These are phyloP conservation scores for Ustilago xerochloae DNA, from an alignment of 1,284 basidiomycete genomes.

Conservation along the genomic window DNA sequence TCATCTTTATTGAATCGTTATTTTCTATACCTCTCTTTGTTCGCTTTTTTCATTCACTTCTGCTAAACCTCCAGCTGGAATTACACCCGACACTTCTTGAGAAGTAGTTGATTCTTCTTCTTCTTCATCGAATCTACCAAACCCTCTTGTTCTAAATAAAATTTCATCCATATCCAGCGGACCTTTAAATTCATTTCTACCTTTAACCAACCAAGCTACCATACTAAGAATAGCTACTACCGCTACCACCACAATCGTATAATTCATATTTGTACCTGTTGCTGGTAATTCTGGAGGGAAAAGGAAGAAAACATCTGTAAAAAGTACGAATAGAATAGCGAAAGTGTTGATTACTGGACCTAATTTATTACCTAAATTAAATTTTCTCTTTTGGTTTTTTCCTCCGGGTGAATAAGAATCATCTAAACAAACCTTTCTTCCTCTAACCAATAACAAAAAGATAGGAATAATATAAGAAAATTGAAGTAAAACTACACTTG, in stretches of 20 bases:
- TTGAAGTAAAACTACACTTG: slow-evolving; percentile 70
- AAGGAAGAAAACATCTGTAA: slow-evolving; percentile 71
- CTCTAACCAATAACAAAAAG: slow-evolving; percentile 69
- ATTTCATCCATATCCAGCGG: slow-evolving; percentile 49
- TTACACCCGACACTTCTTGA: no score
- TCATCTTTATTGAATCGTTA: no score
- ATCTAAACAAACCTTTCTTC: slow-evolving; percentile 68
- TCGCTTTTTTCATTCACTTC: no score
- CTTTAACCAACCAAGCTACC: slow-evolving; percentile 46
- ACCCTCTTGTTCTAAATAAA: slow-evolving; percentile 32
- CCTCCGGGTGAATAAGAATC: slow-evolving; percentile 45
- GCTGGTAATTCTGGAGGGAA: slow-evolving; percentile 71
- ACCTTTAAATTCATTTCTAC: slow-evolving; percentile 49
- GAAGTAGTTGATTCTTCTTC: neutral
- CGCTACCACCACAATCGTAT: slow-evolving; percentile 66
- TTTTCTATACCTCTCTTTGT: no score
- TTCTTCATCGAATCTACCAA: slow-evolving; percentile 14
- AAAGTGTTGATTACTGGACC: slow-evolving; percentile 68
- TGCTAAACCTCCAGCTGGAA: no score
- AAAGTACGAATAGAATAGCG: slow-evolving; percentile 68
- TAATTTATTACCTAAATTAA: slow-evolving; percentile 35
- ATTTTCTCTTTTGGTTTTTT: neutral
- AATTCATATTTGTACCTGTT: slow-evolving; percentile 70
- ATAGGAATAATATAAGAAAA: slow-evolving; percentile 70
- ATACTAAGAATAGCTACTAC: slow-evolving; percentile 42